These are phyloP conservation scores for Bryoglossum gracile DNA, from an alignment of 495 filamentous ascomycete genomes.

Conservation along the genomic window DNA sequence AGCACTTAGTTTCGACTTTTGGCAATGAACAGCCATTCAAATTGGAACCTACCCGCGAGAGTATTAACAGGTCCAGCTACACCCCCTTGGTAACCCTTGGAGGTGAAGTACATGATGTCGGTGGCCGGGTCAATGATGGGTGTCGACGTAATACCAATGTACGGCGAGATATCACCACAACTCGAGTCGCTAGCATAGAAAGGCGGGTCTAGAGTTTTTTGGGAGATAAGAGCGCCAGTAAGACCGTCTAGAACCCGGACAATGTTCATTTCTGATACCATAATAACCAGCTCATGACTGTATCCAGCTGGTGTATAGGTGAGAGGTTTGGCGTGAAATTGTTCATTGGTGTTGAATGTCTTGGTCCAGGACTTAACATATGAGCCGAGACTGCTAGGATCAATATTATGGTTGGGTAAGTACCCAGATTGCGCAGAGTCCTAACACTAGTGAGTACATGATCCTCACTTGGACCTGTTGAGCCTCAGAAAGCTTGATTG, in stretches of 20 bases:
- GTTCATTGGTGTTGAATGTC: constrained; percentile 9
- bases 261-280: constrained; percentile 31
- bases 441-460: constrained; percentile 1
- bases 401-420: constrained; percentile 21
- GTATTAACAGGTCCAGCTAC: constrained; percentile 2
- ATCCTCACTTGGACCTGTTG: not conserved
- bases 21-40: not conserved
- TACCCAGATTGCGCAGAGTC: constrained; percentile 20
- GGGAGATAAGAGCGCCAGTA: constrained; percentile 27
- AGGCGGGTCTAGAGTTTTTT: constrained; percentile 27
- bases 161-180: constrained; percentile 31
- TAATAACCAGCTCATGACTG: constrained; percentile 28
- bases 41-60: not conserved
- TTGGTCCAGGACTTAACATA: constrained; percentile 3
- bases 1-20: not conserved
- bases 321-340: constrained; percentile 34
- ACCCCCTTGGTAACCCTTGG: constrained; percentile 18
- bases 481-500: not conserved
- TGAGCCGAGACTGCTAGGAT: not conserved
- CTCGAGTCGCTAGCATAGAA: constrained; percentile 27
- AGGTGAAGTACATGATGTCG: constrained; percentile 24
- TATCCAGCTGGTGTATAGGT: constrained; percentile 28
- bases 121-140: constrained; percentile 22
- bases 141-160: constrained; percentile 24
- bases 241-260: constrained; percentile 31